Conservation (phyloP, 1,139 yeast genomes). For the Pichia sp. region DNA sequence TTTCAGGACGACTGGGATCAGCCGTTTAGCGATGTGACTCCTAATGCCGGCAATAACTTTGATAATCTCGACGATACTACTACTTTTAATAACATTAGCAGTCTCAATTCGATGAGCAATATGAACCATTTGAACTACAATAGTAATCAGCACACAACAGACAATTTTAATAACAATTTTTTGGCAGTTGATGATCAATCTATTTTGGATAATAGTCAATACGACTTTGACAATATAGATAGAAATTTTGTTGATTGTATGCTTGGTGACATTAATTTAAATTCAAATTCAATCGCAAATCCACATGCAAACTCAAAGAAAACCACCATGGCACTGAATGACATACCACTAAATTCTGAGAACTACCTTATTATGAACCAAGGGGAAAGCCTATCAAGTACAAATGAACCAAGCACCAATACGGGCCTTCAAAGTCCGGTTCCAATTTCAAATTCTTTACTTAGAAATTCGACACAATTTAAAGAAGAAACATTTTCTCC, state of each 20-base stretch:
- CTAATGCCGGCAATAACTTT: not conserved
- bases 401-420: not conserved
- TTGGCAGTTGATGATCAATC: not conserved
- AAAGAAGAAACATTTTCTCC: constrained; percentile 27
- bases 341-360: not conserved
- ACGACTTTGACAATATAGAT: constrained; percentile 1
- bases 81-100: not conserved
- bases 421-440: constrained; percentile 8
- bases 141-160: not conserved
- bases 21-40: not conserved
- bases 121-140: not conserved
- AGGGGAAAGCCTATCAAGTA: constrained; percentile 1
- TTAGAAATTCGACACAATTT: constrained; percentile 1
- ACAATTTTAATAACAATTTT: not conserved
- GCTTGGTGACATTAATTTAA: not conserved
- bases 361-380: constrained; percentile 2
- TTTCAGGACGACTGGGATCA: not conserved
- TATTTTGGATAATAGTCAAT: not conserved
- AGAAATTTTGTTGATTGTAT: not conserved
- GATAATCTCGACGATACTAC: not conserved
- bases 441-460: constrained; percentile 11
- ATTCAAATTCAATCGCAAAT: not conserved
- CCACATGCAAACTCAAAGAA: not conserved
- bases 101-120: not conserved
- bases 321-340: not conserved